Conservation (phyloP, 176 grass and related monocot species). For the Chrysopogon serrulatus region DNA sequence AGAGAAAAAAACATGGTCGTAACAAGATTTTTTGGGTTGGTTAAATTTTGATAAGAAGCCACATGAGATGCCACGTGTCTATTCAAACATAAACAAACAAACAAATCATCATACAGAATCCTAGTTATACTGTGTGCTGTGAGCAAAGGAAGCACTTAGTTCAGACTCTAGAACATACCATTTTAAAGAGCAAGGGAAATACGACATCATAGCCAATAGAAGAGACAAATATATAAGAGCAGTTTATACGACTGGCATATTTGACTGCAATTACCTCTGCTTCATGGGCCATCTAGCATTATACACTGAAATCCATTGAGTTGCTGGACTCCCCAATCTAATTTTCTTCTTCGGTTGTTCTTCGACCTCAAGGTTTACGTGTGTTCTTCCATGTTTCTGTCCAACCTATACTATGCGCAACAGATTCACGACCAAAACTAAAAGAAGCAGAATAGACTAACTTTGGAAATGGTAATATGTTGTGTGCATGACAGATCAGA, state of each 20-base stretch:
- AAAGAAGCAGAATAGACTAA: constrained; percentile 6
- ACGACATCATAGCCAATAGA: background rate
- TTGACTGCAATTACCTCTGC: constrained; percentile 51
- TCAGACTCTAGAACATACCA: background rate
- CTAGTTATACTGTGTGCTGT: background rate
- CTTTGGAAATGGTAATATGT: background rate
- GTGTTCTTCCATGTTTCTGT: constrained; percentile 74
- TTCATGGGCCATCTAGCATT: constrained; percentile 84
- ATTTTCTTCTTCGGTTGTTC: constrained; percentile 87
- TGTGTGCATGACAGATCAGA: constrained; percentile 15
- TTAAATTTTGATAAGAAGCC: background rate
- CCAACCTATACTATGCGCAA: constrained; percentile 53
- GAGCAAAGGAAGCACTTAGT: background rate
- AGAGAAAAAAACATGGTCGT: background rate
- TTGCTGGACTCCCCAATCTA: constrained; percentile 59
- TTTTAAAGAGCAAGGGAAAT: constrained; percentile 5
- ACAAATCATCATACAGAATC: background rate
- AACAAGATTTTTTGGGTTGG: background rate
- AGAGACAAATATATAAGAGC: background rate
- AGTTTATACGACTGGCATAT: constrained; percentile 5
- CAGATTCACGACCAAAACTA: constrained; percentile 1
- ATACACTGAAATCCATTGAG: constrained; percentile 94
- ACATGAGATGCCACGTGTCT: background rate
- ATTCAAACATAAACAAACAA: background rate
- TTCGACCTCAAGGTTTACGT: constrained; percentile 64